Evolutionary conservation across 1,284 basidiomycete genomes (phyloP), one percentile per base, ranked within the genome.

Genomic region (Naganishia sp.): DNA sequence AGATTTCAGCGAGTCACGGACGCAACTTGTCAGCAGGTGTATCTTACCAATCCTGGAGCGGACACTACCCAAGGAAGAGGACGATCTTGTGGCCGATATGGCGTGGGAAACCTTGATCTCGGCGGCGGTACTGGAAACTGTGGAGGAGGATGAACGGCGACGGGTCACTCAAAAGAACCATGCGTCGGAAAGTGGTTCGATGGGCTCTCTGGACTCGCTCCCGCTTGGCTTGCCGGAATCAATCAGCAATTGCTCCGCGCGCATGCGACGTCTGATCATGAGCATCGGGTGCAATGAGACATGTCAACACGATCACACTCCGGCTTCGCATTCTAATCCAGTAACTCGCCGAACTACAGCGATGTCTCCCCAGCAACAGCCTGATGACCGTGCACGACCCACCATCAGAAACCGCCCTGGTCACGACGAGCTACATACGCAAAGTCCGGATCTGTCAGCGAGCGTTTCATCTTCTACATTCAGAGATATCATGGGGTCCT

Each of bases 11-110:
- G 74, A 75, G 28, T 74, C 77, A 25, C 74, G 81, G 17, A 70
- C 72, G 2, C 72, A 76, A 46, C 72, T 82, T 1, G 76, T 83
- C 39, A 72, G 76, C 18, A 63, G 74, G 41, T 77, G 81, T 50
- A 72, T 83, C 45, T 71, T 82, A 28, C 81, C 81, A 1, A 76
- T 82, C 56, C 70, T 82, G 9, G 80, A 81, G 60, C 71, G 74
- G 45, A 75, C 75, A 32, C 71, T 82, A 15, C 68, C 76, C 32
- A 71, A 73, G 17, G 77, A 81, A 63, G 71, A 72, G 39, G 78
- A 81, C 53, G 72, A 76, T 2, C 72, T 67, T 9, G 76, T 82
- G 43, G 72, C 75, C 25, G 70, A 71, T 67, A 73, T 69, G 56
- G 77, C 72, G 6, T 76, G 78, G 55, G 68, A 69, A 17, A 75